A percentile compares a stretch with the other conserved stretches of the same genome.
phyloP scores from a whole-genome alignment of 2,329 filamentous ascomycete species.

The Fusarium armeniacum region DNA sequence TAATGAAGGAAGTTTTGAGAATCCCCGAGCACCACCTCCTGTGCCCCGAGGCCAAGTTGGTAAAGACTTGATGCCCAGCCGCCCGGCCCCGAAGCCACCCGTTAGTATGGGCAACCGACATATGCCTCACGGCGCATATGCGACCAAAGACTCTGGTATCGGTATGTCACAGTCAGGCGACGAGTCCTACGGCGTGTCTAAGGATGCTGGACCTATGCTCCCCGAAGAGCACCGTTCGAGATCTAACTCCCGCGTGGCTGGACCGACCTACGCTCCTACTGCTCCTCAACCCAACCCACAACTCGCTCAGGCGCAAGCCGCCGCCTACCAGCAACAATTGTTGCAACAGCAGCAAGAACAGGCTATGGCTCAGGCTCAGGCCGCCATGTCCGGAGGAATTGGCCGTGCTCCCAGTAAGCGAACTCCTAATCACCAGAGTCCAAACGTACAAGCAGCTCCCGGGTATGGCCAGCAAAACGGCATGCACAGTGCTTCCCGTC shows the following conservation, averaged over 20 bases:
- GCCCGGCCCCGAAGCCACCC: constrained; percentile 91
- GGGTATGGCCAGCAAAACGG: constrained; percentile 54
- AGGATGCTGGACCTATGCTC: constrained; percentile 71
- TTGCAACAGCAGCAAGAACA: constrained; percentile 89
- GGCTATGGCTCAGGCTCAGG: constrained; percentile 83
- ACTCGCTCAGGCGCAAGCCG: constrained; percentile 57
- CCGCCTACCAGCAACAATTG: constrained; percentile 72
- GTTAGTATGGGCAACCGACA: constrained; percentile 70
- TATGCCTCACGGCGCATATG: constrained; percentile 65
- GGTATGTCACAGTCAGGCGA: constrained; percentile 71
- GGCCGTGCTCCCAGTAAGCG: constrained; percentile 82
- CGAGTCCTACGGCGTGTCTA: constrained; percentile 66
- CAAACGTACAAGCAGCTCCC: constrained; percentile 46
- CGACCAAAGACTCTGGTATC: constrained; percentile 73
- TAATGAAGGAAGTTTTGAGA: constrained; percentile 95
- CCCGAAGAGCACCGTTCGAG: constrained; percentile 77
- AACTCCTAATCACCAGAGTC: constrained; percentile 57
- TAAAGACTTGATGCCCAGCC: constrained; percentile 78
- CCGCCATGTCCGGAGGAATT: constrained; percentile 79
- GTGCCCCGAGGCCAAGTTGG: constrained; percentile 73
- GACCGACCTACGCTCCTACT: constrained; percentile 64
- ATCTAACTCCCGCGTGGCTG: constrained; percentile 75
- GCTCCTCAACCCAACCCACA: constrained; percentile 54
- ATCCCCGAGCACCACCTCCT: constrained; percentile 91
- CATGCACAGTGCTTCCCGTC: constrained; percentile 54